These are phyloP conservation scores for Mortierella sp. DNA, from an alignment of 371 early-diverging fungal genomes.

Conservation along the genomic window DNA sequence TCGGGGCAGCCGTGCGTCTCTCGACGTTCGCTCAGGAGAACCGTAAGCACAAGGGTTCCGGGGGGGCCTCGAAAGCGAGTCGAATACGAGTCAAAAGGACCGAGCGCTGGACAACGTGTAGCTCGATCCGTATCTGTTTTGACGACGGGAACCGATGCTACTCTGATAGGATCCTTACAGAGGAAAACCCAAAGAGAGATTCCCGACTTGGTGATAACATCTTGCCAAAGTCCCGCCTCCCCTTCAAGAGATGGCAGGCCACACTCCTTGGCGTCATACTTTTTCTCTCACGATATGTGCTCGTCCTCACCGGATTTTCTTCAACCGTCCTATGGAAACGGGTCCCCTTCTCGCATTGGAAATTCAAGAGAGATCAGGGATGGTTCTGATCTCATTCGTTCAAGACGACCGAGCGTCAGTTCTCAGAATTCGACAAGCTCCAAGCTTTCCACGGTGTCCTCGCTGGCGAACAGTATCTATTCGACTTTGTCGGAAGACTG, in stretches of 20 bases:
- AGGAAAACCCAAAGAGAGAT: too few species aligned
- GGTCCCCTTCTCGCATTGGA: too few species aligned
- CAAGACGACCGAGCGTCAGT: not conserved
- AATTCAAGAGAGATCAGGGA: too few species aligned
- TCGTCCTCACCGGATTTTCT: too few species aligned
- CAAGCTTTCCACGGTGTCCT: constrained; percentile 7
- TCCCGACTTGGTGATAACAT: not conserved
- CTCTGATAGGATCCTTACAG: too few species aligned
- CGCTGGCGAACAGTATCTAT: constrained; percentile 30
- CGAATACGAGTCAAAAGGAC: not conserved
- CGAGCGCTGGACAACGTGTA: not conserved
- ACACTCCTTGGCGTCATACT: not conserved
- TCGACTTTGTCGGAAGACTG: constrained; percentile 32
- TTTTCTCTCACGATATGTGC: too few species aligned
- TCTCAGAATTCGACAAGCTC: not conserved
- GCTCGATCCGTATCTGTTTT: too few species aligned
- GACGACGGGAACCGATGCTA: too few species aligned
- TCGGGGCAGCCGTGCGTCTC: not conserved
- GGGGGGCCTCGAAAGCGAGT: not conserved
- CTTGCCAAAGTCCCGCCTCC: not conserved
- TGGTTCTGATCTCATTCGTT: not conserved
- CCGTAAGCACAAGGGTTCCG: constrained; percentile 6
- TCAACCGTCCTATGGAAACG: too few species aligned
- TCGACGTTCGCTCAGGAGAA: constrained; percentile 6
- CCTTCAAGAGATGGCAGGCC: too few species aligned